phyloP scores from a whole-genome alignment of 345 rosid genomes.

The Gossypium sturtianum region DNA sequence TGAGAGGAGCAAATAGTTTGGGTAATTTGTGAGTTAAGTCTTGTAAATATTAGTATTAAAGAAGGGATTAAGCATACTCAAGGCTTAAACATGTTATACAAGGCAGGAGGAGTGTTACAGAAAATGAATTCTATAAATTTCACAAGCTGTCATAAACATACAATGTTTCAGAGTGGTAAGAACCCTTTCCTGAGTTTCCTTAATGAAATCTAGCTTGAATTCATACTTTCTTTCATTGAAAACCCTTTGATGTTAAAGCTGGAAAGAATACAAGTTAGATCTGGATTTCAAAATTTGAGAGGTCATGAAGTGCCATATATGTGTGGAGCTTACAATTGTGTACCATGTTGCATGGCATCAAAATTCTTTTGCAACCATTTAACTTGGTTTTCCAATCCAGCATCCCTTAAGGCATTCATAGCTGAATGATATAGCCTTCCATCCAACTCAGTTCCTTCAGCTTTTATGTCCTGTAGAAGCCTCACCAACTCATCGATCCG shows the following conservation, averaged over 20 bases:
- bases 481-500: constrained; percentile 59
- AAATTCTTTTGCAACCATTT: constrained; percentile 65
- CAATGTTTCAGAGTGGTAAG: not conserved
- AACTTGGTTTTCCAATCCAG: constrained; percentile 55
- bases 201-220: not conserved
- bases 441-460: constrained; percentile 53
- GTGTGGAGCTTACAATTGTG: not conserved
- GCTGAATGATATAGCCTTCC: constrained; percentile 61
- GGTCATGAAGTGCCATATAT: not conserved
- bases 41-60: too few relatives aligned
- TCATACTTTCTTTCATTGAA: not conserved
- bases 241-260: too few relatives aligned
- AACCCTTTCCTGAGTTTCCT: not conserved
- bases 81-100: too few relatives aligned
- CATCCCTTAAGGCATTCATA: constrained; percentile 68
- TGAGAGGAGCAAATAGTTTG: too few relatives aligned
- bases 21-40: too few relatives aligned
- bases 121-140: not conserved
- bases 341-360: constrained; percentile 21
- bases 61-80: too few relatives aligned
- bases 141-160: not conserved
- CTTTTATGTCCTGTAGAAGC: constrained; percentile 64
- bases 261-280: too few relatives aligned
- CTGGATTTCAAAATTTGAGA: not conserved
- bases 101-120: not conserved